Conservation (phyloP, 805 yeast genomes). For the Starmerella stigmatis region DNA sequence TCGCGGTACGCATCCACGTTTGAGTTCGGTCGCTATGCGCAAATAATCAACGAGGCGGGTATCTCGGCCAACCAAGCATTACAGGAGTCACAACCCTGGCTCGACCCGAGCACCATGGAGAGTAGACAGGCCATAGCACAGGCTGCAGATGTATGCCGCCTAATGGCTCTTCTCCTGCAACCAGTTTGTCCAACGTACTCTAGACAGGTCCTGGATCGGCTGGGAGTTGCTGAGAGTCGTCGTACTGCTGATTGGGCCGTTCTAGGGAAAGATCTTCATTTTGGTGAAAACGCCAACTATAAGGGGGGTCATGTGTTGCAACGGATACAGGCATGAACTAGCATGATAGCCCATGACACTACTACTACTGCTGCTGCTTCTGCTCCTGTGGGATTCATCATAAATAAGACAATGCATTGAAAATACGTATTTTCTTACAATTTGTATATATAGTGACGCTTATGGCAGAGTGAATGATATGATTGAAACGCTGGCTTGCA, state of each 20-base stretch:
- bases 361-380: no score
- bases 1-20: conserved; percentile 44
- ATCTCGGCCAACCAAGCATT: conserved; percentile 51
- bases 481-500: no score
- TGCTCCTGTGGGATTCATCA: no score
- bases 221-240: conserved; percentile 41
- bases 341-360: no score
- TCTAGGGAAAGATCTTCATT: conserved; percentile 49
- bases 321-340: no score
- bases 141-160: conserved; percentile 62
- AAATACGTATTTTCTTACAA: no score
- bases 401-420: no score
- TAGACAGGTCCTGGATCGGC: conserved; percentile 44
- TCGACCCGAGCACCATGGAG: conserved; percentile 28
- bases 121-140: conserved; percentile 39
- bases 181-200: conserved; percentile 69
- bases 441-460: no score
- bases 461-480: no score
- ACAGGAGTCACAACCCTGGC: conserved; percentile 72
- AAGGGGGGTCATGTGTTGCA: conserved; percentile 34
- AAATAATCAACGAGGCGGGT: conserved; percentile 20
- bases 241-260: conserved; percentile 39
- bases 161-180: conserved; percentile 52
- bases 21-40: conserved; percentile 45
- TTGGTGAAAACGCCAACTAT: conserved; percentile 49